Evolutionary conservation across 2,329 filamentous ascomycete genomes (phyloP).

Genomic region (Alternaria arbusti): DNA sequence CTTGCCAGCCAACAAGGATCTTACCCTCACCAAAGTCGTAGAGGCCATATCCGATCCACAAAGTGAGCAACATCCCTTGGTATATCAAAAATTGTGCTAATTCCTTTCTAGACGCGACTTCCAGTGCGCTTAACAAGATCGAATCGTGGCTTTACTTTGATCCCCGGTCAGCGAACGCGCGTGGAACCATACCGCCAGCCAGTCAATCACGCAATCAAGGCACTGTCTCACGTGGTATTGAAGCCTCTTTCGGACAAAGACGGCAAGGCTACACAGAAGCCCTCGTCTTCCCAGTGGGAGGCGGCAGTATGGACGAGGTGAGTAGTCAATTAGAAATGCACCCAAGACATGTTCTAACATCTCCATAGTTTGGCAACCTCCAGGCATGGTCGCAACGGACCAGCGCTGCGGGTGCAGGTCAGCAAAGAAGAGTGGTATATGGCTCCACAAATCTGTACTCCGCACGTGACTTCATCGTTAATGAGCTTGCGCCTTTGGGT

Average conservation of each 20-base stretch:
- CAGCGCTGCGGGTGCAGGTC: slow-evolving; percentile 61
- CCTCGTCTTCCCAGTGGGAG: slow-evolving; percentile 89
- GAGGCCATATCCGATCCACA: slow-evolving; percentile 98
- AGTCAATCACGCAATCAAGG: slow-evolving; percentile 59
- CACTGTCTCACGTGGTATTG: slow-evolving; percentile 64
- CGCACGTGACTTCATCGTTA: slow-evolving; percentile 65
- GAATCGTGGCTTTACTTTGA: slow-evolving; percentile 98
- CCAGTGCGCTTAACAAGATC: slow-evolving; percentile 92
- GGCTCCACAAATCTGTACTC: slow-evolving; percentile 82
- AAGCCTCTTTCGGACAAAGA: slow-evolving; percentile 87
- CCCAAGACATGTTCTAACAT: background rate
- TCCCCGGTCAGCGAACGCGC: slow-evolving; percentile 87
- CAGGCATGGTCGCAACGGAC: slow-evolving; percentile 93
- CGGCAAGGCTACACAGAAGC: slow-evolving; percentile 89
- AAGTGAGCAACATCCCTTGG: slow-evolving; percentile 28
- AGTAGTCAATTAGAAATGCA: slow-evolving; percentile 52
- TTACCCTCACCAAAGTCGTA: slow-evolving; percentile 96
- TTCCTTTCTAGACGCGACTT: slow-evolving; percentile 67
- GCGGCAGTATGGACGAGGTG: slow-evolving; percentile 98
- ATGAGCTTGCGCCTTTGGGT: slow-evolving; percentile 64
- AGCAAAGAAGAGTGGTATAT: slow-evolving; percentile 85
- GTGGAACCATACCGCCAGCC: slow-evolving; percentile 87
- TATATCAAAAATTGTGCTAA: background rate
- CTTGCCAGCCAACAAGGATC: slow-evolving; percentile 91
- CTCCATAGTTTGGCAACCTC: slow-evolving; percentile 64